Evolutionary conservation across 2,329 filamentous ascomycete genomes (phyloP).

Genomic region (Fonsecaea pedrosoi): DNA sequence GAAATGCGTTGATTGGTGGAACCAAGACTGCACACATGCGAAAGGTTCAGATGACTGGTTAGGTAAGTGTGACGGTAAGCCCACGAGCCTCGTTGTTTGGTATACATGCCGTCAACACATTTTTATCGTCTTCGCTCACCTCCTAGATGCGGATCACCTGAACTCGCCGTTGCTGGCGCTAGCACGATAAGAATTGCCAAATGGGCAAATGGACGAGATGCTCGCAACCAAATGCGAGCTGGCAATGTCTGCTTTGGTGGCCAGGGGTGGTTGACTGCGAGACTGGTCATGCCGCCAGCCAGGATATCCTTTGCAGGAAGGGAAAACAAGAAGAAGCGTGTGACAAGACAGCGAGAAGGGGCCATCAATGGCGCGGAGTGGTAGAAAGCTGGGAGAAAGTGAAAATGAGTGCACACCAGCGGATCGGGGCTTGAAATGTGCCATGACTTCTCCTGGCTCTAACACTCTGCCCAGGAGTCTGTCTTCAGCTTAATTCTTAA

Average conservation of each 20-base stretch:
- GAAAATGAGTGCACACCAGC: neutral
- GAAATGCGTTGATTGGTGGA: slow-evolving; percentile 15
- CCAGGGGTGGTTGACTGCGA: slow-evolving; percentile 3
- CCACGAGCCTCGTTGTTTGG: slow-evolving; percentile 25
- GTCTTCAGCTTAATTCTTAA: slow-evolving; percentile 13
- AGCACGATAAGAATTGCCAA: slow-evolving; percentile 8
- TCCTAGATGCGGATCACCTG: slow-evolving; percentile 16
- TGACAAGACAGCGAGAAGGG: slow-evolving; percentile 2
- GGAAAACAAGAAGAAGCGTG: neutral
- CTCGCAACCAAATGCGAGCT: neutral
- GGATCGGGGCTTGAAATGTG: slow-evolving; percentile 3
- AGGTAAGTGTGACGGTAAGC: slow-evolving; percentile 14
- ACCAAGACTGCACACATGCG: slow-evolving; percentile 13
- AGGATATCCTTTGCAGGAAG: neutral
- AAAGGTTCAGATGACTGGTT: slow-evolving; percentile 4
- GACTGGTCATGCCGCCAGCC: slow-evolving; percentile 5
- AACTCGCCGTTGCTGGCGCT: slow-evolving; percentile 9
- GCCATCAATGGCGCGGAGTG: slow-evolving; percentile 1
- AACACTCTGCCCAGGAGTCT: neutral
- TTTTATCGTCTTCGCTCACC: neutral
- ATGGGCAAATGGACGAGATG: neutral
- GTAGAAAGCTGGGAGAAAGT: neutral
- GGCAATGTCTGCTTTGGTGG: neutral
- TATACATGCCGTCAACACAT: slow-evolving; percentile 12
- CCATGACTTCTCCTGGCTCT: neutral